These are phyloP conservation scores for Arachis hypogaea DNA, from an alignment of 306 rosid genomes.

Conservation along the genomic window DNA sequence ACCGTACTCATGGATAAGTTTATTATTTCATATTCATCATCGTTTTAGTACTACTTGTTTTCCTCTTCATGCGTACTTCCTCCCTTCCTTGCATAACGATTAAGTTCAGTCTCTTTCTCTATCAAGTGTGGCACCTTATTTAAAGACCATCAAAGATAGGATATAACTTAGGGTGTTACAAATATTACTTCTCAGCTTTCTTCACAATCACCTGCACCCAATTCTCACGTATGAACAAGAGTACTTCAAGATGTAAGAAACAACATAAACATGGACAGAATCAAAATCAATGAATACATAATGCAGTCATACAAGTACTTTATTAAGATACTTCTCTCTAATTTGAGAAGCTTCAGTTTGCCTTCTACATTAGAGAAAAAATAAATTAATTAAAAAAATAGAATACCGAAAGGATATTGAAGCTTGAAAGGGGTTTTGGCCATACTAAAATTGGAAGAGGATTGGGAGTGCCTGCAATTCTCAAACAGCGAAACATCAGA, in stretches of 20 bases:
- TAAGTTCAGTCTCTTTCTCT: too few relatives aligned
- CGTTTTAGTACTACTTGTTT: too few relatives aligned
- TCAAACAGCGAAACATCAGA: constrained; percentile 49
- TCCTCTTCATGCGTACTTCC: too few relatives aligned
- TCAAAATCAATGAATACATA: neutral
- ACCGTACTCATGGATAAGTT: too few relatives aligned
- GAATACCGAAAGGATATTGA: constrained; percentile 74
- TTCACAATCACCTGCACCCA: constrained; percentile 82
- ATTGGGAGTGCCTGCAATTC: constrained; percentile 49
- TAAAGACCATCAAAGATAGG: too few relatives aligned
- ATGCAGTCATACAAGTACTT: constrained; percentile 48
- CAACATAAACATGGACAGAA: neutral
- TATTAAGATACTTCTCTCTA: constrained; percentile 83
- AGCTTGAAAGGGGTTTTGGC: constrained; percentile 77
- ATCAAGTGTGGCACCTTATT: too few relatives aligned
- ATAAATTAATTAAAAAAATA: neutral
- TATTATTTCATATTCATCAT: too few relatives aligned
- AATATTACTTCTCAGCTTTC: constrained; percentile 56
- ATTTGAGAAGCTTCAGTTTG: constrained; percentile 74
- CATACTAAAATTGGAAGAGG: constrained; percentile 56
- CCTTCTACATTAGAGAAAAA: constrained; percentile 45
- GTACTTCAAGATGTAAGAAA: neutral
- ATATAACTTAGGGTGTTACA: too few relatives aligned
- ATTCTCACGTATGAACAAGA: constrained; percentile 34
- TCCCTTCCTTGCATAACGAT: too few relatives aligned